phyloP scores from a whole-genome alignment of 306 rosid genomes.

The Castanea sativa region DNA sequence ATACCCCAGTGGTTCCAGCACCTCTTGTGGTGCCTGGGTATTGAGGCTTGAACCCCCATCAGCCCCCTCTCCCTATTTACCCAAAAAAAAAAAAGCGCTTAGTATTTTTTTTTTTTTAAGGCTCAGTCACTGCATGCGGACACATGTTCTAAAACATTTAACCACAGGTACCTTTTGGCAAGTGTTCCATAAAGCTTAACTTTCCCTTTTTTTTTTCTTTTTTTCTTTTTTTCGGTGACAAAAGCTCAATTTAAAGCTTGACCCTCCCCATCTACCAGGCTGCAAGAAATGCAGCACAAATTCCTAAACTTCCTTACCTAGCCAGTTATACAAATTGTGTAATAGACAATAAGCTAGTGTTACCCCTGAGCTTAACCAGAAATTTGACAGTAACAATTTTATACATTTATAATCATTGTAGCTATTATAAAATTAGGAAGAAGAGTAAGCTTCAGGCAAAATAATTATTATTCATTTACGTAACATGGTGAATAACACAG shows the following conservation, averaged over 20 bases:
- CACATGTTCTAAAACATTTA: not conserved
- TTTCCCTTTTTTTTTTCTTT: too few relatives aligned
- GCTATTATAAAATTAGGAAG: not conserved
- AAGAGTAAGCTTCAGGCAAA: not conserved
- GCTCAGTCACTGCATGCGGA: not conserved
- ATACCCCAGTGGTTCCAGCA: too few relatives aligned
- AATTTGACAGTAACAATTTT: not conserved
- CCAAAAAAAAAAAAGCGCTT: too few relatives aligned
- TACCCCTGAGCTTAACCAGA: not conserved
- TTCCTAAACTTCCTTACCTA: not conserved
- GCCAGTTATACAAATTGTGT: not conserved
- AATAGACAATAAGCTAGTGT: not conserved
- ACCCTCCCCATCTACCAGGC: not conserved
- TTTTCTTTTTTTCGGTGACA: not conserved
- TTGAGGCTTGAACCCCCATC: too few relatives aligned
- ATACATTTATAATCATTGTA: not conserved
- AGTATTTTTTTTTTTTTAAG: too few relatives aligned
- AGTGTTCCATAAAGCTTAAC: not conserved
- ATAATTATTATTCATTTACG: not conserved
- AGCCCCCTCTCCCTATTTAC: too few relatives aligned
- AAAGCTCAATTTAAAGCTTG: not conserved
- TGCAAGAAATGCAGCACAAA: not conserved
- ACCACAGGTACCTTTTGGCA: not conserved
- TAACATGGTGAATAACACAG: slow-evolving; percentile 3
- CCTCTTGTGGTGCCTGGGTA: too few relatives aligned